Evolutionary conservation across 768 basidiomycete species (phyloP).

Genomic region (Dacryopinax primogenitus): DNA sequence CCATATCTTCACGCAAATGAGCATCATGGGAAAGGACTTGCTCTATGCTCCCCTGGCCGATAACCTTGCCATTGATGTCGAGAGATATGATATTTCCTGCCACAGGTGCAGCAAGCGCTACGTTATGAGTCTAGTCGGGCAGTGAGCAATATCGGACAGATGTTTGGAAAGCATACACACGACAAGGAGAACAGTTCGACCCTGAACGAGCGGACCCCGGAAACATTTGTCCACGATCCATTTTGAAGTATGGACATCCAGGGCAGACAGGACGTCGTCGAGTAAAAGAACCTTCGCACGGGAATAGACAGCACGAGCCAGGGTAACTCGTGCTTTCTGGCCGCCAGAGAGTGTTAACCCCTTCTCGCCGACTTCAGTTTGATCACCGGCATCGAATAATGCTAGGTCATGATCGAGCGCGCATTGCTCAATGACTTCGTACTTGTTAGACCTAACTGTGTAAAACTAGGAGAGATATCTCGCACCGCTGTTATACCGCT

Average conservation of each 20-base stretch:
- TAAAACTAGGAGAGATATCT: neutral
- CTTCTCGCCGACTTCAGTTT: slow-evolving; percentile 60
- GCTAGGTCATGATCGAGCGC: slow-evolving; percentile 35
- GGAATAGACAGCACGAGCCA: slow-evolving; percentile 26
- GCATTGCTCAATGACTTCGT: slow-evolving; percentile 25
- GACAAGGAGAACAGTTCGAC: slow-evolving; percentile 41
- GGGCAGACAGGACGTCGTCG: slow-evolving; percentile 29
- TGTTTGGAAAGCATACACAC: no score
- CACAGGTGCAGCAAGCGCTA: slow-evolving; percentile 17
- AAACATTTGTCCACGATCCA: slow-evolving; percentile 37
- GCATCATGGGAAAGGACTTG: slow-evolving; percentile 18
- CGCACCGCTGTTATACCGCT: slow-evolving; percentile 34
- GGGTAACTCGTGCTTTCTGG: slow-evolving; percentile 28
- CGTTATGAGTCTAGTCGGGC: neutral
- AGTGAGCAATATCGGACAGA: no score
- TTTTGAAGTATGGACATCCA: slow-evolving; percentile 30
- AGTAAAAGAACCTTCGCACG: slow-evolving; percentile 24
- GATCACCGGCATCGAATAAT: slow-evolving; percentile 46
- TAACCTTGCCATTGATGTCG: slow-evolving; percentile 22
- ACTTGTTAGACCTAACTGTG: neutral
- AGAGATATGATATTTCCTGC: slow-evolving; percentile 26
- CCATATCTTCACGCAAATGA: slow-evolving; percentile 19
- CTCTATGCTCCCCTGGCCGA: slow-evolving; percentile 23
- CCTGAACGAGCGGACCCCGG: slow-evolving; percentile 35
- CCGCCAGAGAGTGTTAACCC: slow-evolving; percentile 41